Percentiles rank a stretch among this genome's conserved stretches.
Conservation (phyloP, 768 basidiomycete species). For the Suillus placidus region DNA sequence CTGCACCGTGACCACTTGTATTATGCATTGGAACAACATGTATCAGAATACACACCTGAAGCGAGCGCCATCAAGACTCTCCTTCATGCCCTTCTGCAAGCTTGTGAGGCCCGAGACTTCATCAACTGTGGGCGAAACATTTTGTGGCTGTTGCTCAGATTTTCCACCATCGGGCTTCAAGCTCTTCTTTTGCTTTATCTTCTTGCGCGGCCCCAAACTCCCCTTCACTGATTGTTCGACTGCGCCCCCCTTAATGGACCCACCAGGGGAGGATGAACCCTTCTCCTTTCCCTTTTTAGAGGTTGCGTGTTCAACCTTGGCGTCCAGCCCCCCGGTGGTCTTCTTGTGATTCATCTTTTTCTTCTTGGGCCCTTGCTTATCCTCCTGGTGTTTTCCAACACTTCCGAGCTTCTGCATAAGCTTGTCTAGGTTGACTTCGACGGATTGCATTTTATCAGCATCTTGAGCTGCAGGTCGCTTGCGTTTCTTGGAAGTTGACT, state of each 20-base stretch:
- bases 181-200: constrained; percentile 24
- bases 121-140: constrained; percentile 16
- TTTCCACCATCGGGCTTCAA: constrained; percentile 17
- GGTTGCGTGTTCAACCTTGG: not conserved
- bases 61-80: constrained; percentile 81
- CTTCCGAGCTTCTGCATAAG: constrained; percentile 52
- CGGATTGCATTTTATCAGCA: constrained; percentile 38
- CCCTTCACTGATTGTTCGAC: not conserved
- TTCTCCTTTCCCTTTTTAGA: constrained; percentile 15
- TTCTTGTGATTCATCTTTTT: constrained; percentile 18
- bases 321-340: not conserved
- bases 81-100: constrained; percentile 77
- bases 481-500: constrained; percentile 54
- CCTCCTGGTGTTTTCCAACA: constrained; percentile 18
- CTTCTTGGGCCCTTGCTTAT: constrained; percentile 22
- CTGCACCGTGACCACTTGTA: constrained; percentile 39
- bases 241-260: not conserved
- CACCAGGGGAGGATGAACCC: not conserved
- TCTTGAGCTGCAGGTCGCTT: constrained; percentile 47
- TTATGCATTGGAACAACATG: not conserved
- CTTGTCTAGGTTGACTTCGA: constrained; percentile 61
- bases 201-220: constrained; percentile 9
- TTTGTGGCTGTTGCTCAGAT: constrained; percentile 25
- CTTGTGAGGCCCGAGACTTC: constrained; percentile 52
- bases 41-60: constrained; percentile 60